phyloP scores from a whole-genome alignment of 192 early-diverging fungal genomes.

The Thamnidium elegans region DNA sequence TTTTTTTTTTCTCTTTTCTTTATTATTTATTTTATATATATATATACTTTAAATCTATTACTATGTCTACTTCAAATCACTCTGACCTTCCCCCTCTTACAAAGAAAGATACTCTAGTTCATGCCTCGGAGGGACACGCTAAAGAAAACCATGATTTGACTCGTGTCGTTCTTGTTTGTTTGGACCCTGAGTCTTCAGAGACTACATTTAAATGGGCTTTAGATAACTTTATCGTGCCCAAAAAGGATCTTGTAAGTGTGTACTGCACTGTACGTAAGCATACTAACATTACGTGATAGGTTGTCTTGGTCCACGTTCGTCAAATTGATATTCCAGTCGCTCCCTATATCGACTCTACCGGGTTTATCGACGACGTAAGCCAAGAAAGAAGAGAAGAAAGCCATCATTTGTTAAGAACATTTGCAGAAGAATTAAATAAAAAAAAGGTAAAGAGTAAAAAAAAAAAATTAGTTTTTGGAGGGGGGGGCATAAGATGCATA shows the following conservation, averaged over 20 bases:
- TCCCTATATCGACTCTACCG: conserved; percentile 27
- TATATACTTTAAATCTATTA: neutral
- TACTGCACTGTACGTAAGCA: neutral
- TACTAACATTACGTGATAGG: neutral
- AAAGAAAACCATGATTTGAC: neutral
- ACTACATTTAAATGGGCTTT: conserved; percentile 30
- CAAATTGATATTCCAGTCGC: conserved; percentile 23
- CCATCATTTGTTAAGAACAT: conserved; percentile 22
- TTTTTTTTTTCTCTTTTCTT: neutral
- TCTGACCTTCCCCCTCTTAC: neutral
- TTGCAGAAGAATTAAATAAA: conserved; percentile 14
- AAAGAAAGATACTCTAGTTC: neutral
- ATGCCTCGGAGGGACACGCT: neutral
- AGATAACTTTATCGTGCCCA: conserved; percentile 25
- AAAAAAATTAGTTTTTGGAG: neutral
- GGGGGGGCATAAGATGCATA: neutral
- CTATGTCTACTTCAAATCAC: neutral
- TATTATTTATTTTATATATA: neutral
- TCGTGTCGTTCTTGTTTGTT: conserved; percentile 23
- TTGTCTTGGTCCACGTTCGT: conserved; percentile 29
- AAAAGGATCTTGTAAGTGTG: conserved; percentile 24
- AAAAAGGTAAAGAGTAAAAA: conserved; percentile 19
- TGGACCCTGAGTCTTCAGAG: conserved; percentile 26
- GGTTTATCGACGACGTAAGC: conserved; percentile 17
- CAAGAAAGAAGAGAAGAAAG: conserved; percentile 32